A percentile compares a stretch with the other conserved stretches of the same genome.
Evolutionary conservation across 345 rosid species (phyloP).

Genomic region (Noccaea bulbosa): DNA sequence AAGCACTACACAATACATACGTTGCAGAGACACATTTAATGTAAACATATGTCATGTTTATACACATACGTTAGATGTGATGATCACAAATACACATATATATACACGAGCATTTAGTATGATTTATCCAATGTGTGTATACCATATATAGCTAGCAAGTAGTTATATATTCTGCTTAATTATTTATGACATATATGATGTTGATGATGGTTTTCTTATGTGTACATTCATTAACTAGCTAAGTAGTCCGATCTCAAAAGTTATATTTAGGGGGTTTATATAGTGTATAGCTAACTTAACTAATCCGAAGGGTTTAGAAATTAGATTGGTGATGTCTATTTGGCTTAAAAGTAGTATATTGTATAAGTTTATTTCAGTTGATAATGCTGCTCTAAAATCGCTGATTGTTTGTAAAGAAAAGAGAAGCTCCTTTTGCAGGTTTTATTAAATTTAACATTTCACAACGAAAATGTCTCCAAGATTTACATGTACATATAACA

Average conservation of each 20-base stretch:
- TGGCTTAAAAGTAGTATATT: too few relatives aligned
- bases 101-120: neutral
- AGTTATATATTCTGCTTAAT: neutral
- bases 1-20: constrained; percentile 11
- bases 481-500: neutral
- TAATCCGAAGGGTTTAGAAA: neutral
- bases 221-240: neutral
- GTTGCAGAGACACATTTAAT: constrained; percentile 26
- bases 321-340: neutral
- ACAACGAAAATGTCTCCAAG: neutral
- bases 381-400: too few relatives aligned
- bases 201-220: constrained; percentile 7
- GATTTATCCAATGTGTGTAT: constrained; percentile 10
- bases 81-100: neutral
- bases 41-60: constrained; percentile 5
- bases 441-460: too few relatives aligned
- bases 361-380: too few relatives aligned
- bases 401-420: too few relatives aligned
- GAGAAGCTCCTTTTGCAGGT: too few relatives aligned
- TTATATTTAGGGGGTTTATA: constrained; percentile 19
- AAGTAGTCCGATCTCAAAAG: neutral
- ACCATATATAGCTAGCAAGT: neutral
- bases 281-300: constrained; percentile 2
- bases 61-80: constrained; percentile 16
- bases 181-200: neutral